Percentiles rank a stretch among this genome's conserved stretches.
Evolutionary conservation across 1,284 basidiomycete species (phyloP).

Genomic region (Ceratobasidium sp.): DNA sequence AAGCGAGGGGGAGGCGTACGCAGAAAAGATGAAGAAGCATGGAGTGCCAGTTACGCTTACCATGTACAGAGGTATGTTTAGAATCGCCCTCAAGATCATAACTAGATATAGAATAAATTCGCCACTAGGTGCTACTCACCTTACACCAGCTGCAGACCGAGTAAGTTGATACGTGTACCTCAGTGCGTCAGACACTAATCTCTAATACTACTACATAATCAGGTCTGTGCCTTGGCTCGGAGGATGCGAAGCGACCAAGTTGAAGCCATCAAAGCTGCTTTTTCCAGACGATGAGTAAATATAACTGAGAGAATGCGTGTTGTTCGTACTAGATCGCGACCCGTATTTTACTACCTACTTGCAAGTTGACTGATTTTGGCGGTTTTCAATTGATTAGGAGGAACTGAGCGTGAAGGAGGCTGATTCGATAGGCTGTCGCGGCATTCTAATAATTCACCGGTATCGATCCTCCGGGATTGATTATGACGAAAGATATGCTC

Average conservation of each 20-base stretch:
- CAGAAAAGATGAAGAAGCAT: conserved; percentile 67
- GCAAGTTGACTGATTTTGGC: neutral
- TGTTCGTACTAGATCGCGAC: neutral
- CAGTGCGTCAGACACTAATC: neutral
- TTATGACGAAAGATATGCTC: neutral
- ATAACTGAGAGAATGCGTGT: neutral
- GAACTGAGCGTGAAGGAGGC: neutral
- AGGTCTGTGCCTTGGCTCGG: conserved; percentile 33
- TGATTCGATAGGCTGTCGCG: neutral
- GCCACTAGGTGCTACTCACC: conserved; percentile 13
- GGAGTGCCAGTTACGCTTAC: conserved; percentile 70
- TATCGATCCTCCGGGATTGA: neutral
- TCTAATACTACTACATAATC: neutral
- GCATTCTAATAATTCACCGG: neutral
- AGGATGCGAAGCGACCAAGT: conserved; percentile 25
- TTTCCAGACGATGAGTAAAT: neutral
- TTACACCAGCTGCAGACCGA: conserved; percentile 28
- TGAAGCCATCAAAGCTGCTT: conserved; percentile 23
- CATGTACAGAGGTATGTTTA: conserved; percentile 64
- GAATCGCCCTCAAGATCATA: neutral
- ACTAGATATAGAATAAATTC: neutral
- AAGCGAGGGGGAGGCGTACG: conserved; percentile 76
- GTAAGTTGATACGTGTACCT: neutral
- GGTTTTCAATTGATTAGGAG: neutral
- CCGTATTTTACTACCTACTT: neutral